These are phyloP conservation scores for Garcia nutans DNA, from an alignment of 345 rosid species.

Conservation along the genomic window DNA sequence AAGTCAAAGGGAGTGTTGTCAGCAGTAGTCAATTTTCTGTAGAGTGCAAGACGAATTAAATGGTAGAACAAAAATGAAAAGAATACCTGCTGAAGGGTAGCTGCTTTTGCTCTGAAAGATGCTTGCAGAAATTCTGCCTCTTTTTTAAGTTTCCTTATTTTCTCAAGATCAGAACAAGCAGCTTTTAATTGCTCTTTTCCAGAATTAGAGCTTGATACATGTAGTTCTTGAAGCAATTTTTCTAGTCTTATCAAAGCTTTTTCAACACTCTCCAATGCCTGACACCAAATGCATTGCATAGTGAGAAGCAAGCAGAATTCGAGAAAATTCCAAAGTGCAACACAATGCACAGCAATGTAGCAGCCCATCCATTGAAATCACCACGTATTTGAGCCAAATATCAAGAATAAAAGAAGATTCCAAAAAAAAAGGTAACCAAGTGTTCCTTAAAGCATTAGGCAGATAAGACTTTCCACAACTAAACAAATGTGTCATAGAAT, in stretches of 20 bases:
- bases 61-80: not conserved
- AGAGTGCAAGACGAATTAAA: not conserved
- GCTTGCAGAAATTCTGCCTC: constrained; percentile 98
- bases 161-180: constrained; percentile 96
- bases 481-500: not conserved
- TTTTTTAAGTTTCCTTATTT: constrained; percentile 91
- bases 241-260: constrained; percentile 82
- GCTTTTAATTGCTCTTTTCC: constrained; percentile 89
- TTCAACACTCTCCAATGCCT: constrained; percentile 94
- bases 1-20: not conserved
- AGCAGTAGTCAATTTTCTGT: not conserved
- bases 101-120: constrained; percentile 95
- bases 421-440: not conserved
- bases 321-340: constrained; percentile 17
- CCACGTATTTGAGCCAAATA: constrained; percentile 4
- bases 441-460: not conserved
- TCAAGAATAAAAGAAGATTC: not conserved
- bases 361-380: constrained; percentile 3
- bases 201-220: constrained; percentile 66
- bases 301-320: not conserved
- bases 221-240: constrained; percentile 72
- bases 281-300: constrained; percentile 29
- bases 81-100: constrained; percentile 70
- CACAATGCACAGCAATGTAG: constrained; percentile 2
- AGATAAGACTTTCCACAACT: not conserved